Conservation (phyloP, 495 filamentous ascomycete species). For the Pseudotulostoma volvatum region DNA sequence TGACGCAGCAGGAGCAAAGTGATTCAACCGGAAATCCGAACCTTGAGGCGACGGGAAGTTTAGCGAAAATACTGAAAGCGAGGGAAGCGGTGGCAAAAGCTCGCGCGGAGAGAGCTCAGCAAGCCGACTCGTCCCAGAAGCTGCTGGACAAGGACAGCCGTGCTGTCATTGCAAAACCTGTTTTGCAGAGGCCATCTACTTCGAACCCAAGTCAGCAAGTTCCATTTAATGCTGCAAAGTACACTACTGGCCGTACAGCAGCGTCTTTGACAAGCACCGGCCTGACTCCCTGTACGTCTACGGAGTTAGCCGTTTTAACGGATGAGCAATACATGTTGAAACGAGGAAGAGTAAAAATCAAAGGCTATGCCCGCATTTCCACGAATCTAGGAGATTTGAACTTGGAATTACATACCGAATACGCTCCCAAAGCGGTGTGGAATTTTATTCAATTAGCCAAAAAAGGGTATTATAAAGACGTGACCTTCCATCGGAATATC, state of each 20-base stretch:
- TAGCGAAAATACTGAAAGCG: slow-evolving; percentile 80
- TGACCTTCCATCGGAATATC: slow-evolving; percentile 84
- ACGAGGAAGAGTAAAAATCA: slow-evolving; percentile 68
- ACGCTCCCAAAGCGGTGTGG: slow-evolving; percentile 84
- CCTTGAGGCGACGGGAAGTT: slow-evolving; percentile 55
- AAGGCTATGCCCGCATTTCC: slow-evolving; percentile 77
- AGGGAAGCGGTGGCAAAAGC: slow-evolving; percentile 79
- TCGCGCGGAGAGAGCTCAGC: slow-evolving; percentile 39
- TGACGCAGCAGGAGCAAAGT: slow-evolving; percentile 44
- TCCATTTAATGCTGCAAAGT: slow-evolving; percentile 71
- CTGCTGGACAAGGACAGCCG: slow-evolving; percentile 25
- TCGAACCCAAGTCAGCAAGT: slow-evolving; percentile 20
- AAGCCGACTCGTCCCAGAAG: slow-evolving; percentile 15
- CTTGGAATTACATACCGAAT: slow-evolving; percentile 79
- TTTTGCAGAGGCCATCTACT: slow-evolving; percentile 6
- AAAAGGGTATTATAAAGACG: slow-evolving; percentile 71
- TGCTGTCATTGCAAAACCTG: slow-evolving; percentile 10
- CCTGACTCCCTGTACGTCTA: slow-evolving; percentile 76
- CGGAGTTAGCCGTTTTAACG: slow-evolving; percentile 65
- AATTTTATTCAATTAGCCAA: slow-evolving; percentile 86
- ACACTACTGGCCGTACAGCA: slow-evolving; percentile 84
- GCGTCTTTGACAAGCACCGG: slow-evolving; percentile 92
- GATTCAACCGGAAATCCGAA: slow-evolving; percentile 50
- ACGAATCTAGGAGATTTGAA: slow-evolving; percentile 73
- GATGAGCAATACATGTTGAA: slow-evolving; percentile 95